phyloP scores from a whole-genome alignment of 805 yeast species.

The Alloascoidea hylecoeti region DNA sequence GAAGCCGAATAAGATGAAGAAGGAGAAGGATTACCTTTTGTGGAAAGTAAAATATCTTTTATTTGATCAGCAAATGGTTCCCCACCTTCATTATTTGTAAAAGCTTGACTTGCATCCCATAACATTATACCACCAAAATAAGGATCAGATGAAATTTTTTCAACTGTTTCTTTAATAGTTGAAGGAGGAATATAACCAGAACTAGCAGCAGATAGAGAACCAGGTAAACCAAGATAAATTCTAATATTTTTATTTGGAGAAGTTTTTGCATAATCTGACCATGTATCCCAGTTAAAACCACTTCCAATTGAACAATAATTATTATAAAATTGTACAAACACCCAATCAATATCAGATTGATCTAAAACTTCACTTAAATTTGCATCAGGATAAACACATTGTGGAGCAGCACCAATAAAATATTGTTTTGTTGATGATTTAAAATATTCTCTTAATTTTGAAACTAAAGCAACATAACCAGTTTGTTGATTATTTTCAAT shows the following conservation, averaged over 20 bases:
- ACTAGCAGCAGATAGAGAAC: conserved; percentile 34
- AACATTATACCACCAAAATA: conserved; percentile 64
- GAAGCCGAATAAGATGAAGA: conserved; percentile 9
- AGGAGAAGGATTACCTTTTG: conserved; percentile 8
- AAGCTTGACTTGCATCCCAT: conserved; percentile 71
- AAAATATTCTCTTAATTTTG: conserved; percentile 29
- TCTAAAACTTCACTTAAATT: conserved; percentile 51
- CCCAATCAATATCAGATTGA: conserved; percentile 59
- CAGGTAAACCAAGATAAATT: conserved; percentile 67
- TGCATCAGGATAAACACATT: conserved; percentile 80
- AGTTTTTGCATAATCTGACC: conserved; percentile 49
- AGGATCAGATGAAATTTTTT: conserved; percentile 16
- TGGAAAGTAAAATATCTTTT: conserved; percentile 23
- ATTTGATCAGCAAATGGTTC: conserved; percentile 26
- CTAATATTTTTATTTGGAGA: conserved; percentile 61
- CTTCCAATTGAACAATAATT: conserved; percentile 51
- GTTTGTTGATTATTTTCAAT: conserved; percentile 41
- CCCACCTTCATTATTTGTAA: conserved; percentile 32
- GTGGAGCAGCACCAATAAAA: conserved; percentile 85
- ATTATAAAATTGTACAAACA: conserved; percentile 83
- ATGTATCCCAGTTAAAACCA: conserved; percentile 55
- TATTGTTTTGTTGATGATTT: conserved; percentile 48
- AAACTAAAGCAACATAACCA: conserved; percentile 58
- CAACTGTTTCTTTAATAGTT: conserved; percentile 12
- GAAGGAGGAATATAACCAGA: conserved; percentile 40